Percentiles rank a stretch among this genome's conserved stretches.
Evolutionary conservation across 164 flowering plant species (phyloP).

Genomic region (Tetrastigma voinierianum): DNA sequence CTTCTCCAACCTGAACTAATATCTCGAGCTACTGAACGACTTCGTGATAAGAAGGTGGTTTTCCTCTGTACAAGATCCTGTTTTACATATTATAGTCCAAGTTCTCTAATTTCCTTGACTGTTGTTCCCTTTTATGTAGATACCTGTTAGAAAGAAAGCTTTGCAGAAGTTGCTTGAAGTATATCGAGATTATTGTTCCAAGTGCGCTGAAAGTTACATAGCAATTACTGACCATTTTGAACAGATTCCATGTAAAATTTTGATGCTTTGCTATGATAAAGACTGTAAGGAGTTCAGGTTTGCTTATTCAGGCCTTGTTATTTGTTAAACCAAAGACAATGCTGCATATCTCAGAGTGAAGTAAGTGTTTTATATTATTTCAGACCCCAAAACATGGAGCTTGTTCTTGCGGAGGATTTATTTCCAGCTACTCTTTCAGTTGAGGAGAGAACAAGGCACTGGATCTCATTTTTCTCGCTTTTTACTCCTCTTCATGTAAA

Average conservation of each 20-base stretch:
- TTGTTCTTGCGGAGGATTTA: constrained; percentile 65
- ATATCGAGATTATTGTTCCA: constrained; percentile 66
- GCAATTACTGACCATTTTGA: constrained; percentile 50
- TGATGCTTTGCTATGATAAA: constrained; percentile 87
- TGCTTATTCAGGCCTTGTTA: constrained; percentile 11
- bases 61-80: background rate
- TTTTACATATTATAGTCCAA: background rate
- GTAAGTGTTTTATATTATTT: constrained; percentile 9
- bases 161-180: constrained; percentile 73
- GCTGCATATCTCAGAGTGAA: background rate
- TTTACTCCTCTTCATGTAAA: constrained; percentile 61
- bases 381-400: constrained; percentile 84
- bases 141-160: constrained; percentile 77
- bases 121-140: constrained; percentile 33
- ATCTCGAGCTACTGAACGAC: constrained; percentile 60
- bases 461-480: constrained; percentile 70
- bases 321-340: background rate
- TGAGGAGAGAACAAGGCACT: constrained; percentile 70
- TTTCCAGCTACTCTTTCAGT: constrained; percentile 71
- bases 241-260: constrained; percentile 75
- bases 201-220: constrained; percentile 55
- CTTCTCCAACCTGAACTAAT: constrained; percentile 46
- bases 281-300: constrained; percentile 90
- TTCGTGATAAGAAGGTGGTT: constrained; percentile 89
- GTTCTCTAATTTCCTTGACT: background rate